Evolutionary conservation across 768 basidiomycete genomes (phyloP).

Genomic region (Floccularia luteovirens): DNA sequence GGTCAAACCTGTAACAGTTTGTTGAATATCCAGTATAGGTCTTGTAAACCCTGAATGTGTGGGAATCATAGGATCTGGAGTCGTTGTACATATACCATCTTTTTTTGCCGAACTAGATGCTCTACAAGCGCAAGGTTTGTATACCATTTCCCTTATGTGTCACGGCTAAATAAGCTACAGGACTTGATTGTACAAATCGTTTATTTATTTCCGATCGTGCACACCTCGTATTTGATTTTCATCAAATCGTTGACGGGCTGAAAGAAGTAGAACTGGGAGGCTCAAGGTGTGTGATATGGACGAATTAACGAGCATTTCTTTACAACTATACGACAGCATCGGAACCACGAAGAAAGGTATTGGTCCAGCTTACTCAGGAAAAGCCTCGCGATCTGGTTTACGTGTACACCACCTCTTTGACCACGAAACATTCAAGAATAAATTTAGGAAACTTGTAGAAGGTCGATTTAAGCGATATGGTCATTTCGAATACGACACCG

Average conservation of each 20-base stretch:
- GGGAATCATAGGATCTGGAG: slow-evolving; percentile 87
- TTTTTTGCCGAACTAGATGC: slow-evolving; percentile 92
- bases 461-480: slow-evolving; percentile 98
- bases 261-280: slow-evolving; percentile 97
- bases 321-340: slow-evolving; percentile 44
- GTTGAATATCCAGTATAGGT: slow-evolving; percentile 31
- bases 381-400: slow-evolving; percentile 93
- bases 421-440: slow-evolving; percentile 72
- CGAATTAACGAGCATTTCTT: not conserved
- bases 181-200: slow-evolving; percentile 77
- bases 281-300: slow-evolving; percentile 41
- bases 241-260: slow-evolving; percentile 98
- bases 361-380: slow-evolving; percentile 96
- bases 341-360: slow-evolving; percentile 98
- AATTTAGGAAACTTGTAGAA: slow-evolving; percentile 94
- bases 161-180: slow-evolving; percentile 28
- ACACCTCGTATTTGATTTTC: slow-evolving; percentile 97
- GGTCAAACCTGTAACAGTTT: not conserved
- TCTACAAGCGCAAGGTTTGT: slow-evolving; percentile 71
- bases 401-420: slow-evolving; percentile 97
- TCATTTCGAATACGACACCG: slow-evolving; percentile 96
- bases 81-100: slow-evolving; percentile 94
- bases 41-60: slow-evolving; percentile 81
- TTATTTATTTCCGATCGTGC: slow-evolving; percentile 94
- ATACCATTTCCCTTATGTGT: not conserved